These are phyloP conservation scores for Paramecium bursaria DNA, from an alignment of 73 alveolate species.

Conservation along the genomic window DNA sequence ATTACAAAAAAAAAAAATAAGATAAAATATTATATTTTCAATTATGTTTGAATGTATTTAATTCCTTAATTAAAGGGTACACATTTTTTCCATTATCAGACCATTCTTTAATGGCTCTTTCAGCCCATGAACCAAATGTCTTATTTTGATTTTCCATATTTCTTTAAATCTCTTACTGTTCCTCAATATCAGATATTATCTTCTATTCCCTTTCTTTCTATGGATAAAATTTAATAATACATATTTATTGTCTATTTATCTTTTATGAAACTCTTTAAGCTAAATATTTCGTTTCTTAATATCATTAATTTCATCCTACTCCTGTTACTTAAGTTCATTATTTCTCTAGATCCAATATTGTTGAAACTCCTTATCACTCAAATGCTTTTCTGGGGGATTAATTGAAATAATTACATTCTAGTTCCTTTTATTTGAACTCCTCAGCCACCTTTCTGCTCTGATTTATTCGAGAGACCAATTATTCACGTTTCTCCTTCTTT, in stretches of 20 bases:
- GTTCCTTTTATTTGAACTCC: not conserved
- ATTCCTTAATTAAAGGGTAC: conserved; percentile 87
- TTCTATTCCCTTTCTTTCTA: conserved; percentile 81
- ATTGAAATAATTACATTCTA: not conserved
- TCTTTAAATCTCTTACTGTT: conserved; percentile 82
- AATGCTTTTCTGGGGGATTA: not conserved
- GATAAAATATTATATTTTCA: too few species aligned
- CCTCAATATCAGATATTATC: conserved; percentile 79
- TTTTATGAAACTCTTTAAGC: conserved; percentile 73
- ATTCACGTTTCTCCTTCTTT: conserved; percentile 66
- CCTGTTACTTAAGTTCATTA: conserved; percentile 79
- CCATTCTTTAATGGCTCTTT: conserved; percentile 87
- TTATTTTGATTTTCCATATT: conserved; percentile 84
- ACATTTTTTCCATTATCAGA: conserved; percentile 86
- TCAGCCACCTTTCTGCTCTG: conserved; percentile 29
- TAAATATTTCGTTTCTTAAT: conserved; percentile 75
- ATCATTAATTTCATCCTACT: conserved; percentile 79
- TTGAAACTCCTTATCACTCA: conserved; percentile 72
- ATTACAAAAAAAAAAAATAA: too few species aligned
- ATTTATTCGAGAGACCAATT: conserved; percentile 6
- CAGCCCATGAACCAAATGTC: conserved; percentile 91
- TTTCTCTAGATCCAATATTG: conserved; percentile 84
- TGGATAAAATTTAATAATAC: not conserved
- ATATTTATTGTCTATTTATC: conserved; percentile 74
- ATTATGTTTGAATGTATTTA: conserved; percentile 80